Base-by-base conservation (phyloP, 1,284 basidiomycete genomes). In the Ustilago loliicola region DNA sequence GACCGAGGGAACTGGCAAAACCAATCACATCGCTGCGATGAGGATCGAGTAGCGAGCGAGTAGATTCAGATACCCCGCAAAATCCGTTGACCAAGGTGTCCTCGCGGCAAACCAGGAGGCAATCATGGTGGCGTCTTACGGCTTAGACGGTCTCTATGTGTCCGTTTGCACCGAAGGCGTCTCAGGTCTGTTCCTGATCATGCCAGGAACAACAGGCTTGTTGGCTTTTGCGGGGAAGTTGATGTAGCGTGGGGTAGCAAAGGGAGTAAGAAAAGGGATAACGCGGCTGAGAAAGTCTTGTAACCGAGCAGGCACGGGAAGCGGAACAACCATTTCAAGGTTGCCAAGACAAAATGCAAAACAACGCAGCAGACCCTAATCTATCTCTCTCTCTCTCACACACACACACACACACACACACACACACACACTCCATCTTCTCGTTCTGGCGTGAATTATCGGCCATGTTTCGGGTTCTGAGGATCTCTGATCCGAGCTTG, bases 401-500 rank as follows among this genome's bases (percentile, higher is more conserved):
- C n/a, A 4, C 40, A 10, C 9, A n/a, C n/a, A n/a, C n/a, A n/a
- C n/a, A n/a, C n/a, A n/a, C n/a, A n/a, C n/a, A n/a, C n/a, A n/a
- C n/a, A n/a, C n/a, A n/a, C n/a, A n/a, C n/a, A n/a, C n/a, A n/a
- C n/a, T n/a, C n/a, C n/a, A 42, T 13, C 15, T 42, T 42, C 40
- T 13, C 17, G 7, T 42, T 42, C 7, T 21, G 40, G 7, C 7
- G 5, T 6, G 17, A 42, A 21, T 7, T 13, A 15, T 19, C 40
- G 40, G 32, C 25, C 13, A 65, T 65, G 63, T 65, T 65, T n/a
- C 36, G 29, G 7, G 56, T 53, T 10, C 9, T 58, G 13, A 45
- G 50, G 29, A 65, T 65, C 50, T 53, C 63, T 45, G 63, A 65
- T 53, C 38, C 48, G 0, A 58, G 17, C 11, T 21, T 65, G 38